These are phyloP conservation scores for Oryza nivara DNA, from an alignment of 176 grass and related monocot genomes.

Conservation along the genomic window DNA sequence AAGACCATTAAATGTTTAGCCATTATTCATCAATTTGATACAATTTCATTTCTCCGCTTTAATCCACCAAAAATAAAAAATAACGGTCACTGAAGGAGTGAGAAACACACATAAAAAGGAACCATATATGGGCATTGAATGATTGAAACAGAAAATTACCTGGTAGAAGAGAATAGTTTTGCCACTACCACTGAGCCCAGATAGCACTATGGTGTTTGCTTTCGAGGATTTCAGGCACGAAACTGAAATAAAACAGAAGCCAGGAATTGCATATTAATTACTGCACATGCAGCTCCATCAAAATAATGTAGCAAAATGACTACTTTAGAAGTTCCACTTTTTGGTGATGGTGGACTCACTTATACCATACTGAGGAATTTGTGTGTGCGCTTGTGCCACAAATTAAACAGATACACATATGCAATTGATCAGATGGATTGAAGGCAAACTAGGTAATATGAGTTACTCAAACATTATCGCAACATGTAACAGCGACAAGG, in stretches of 20 bases:
- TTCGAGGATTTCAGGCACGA: conserved; percentile 70
- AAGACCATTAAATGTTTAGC: background rate
- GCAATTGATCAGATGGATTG: background rate
- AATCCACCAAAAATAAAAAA: conserved; percentile 16
- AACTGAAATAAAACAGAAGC: conserved; percentile 44
- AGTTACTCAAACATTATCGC: background rate
- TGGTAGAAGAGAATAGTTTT: conserved; percentile 96
- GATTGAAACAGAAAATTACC: conserved; percentile 46
- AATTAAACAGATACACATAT: background rate
- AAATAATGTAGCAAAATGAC: background rate
- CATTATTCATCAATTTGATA: background rate
- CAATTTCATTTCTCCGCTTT: background rate
- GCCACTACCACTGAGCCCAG: conserved; percentile 85
- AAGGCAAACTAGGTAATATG: background rate
- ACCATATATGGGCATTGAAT: background rate
- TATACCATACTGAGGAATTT: background rate
- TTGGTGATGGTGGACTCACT: background rate
- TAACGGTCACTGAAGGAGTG: background rate
- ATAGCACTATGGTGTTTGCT: conserved; percentile 76
- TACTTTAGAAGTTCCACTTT: background rate
- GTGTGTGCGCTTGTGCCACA: background rate
- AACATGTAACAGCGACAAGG: background rate
- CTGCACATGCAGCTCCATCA: background rate
- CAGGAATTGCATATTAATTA: background rate
- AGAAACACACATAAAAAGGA: conserved; percentile 9